phyloP scores from a whole-genome alignment of 2,329 filamentous ascomycete genomes.

The Sclerotinia borealis region DNA sequence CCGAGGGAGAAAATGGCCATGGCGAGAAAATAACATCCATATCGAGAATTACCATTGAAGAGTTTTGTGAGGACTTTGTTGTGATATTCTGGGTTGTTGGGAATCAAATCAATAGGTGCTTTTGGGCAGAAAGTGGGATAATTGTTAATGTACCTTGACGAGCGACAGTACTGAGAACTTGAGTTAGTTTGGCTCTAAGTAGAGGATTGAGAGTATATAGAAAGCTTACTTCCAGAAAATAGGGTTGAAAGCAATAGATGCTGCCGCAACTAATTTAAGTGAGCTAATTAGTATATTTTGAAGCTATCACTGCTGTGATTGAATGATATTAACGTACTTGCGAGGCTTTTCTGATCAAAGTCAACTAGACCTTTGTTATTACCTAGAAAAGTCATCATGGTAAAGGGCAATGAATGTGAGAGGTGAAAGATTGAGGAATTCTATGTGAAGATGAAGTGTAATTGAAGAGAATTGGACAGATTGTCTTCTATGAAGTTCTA shows the following conservation, averaged over 20 bases:
- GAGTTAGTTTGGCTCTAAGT: slow-evolving; percentile 7
- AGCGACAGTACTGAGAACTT: slow-evolving; percentile 63
- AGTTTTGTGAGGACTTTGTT: slow-evolving; percentile 83
- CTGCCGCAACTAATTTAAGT: slow-evolving; percentile 67
- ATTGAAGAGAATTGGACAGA: neutral
- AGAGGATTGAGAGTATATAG: slow-evolving; percentile 5
- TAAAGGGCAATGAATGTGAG: neutral
- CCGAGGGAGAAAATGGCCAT: slow-evolving; percentile 86
- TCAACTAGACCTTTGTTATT: slow-evolving; percentile 43
- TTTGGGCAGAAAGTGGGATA: slow-evolving; percentile 11
- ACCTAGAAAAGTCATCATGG: slow-evolving; percentile 27
- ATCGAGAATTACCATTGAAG: slow-evolving; percentile 69
- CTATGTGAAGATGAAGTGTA: neutral
- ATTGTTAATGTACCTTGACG: slow-evolving; percentile 57
- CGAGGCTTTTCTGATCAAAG: slow-evolving; percentile 59
- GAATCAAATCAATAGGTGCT: slow-evolving; percentile 15
- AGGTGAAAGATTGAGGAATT: neutral
- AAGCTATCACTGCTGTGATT: slow-evolving; percentile 15
- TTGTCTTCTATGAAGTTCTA: neutral
- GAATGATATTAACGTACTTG: slow-evolving; percentile 44
- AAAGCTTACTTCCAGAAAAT: slow-evolving; percentile 95
- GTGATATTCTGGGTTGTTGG: slow-evolving; percentile 65
- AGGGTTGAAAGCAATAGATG: slow-evolving; percentile 87
- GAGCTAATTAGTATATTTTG: slow-evolving; percentile 18
- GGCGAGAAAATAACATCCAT: slow-evolving; percentile 86